Base-by-base conservation (phyloP, 768 basidiomycete species). In the Lactarius trivialis region DNA sequence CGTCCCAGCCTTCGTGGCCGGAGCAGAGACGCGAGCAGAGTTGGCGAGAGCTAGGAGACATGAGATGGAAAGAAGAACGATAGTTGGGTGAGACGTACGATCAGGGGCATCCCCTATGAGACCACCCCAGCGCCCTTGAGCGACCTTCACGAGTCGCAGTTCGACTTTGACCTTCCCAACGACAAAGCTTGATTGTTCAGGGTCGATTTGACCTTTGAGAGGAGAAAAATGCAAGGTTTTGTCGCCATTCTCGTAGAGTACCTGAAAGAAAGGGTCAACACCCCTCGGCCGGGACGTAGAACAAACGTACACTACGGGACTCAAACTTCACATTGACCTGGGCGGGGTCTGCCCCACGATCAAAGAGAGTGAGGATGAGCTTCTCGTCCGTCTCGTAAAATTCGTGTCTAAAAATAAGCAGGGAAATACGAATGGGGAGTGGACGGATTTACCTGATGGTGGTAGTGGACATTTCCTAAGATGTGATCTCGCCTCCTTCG, bases 161-260 rank as follows among this genome's bases (percentile, higher is more conserved):
- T 99, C 96, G 58, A 98, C 81, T 73, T 98, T 98, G 68, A 93
- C 85, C 70, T 86, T 89, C 24, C 91, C 84, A 19, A 95, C 84
- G 12, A 83, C 83, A 71, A 76, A 88, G 28, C 79, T 78, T 67
- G 85, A 83, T 60, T 78, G 76, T 33, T 77, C 77, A 5, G 86
- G 75, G 70, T 88, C 82, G 69, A 98, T 91, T 71, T 86, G 84
- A 45, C 89, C 90, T 69, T 87, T 88, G 15, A 98, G 78, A 9
- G 94, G 95, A 60, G 89, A 84, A 15, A 98, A 76, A 5, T 77
- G 75, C 48, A 95, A 79, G n/a, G 72, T 70, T 67, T 86, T 88
- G 51, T 89, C 88, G 66, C 85, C 89, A 66, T 91, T 75, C 55
- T 76, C 75, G 68, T 91, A 92, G 4, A 78, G 70, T 33, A 87